phyloP scores from a whole-genome alignment of 2,329 filamentous ascomycete species.

The Cladosporium sp. region DNA sequence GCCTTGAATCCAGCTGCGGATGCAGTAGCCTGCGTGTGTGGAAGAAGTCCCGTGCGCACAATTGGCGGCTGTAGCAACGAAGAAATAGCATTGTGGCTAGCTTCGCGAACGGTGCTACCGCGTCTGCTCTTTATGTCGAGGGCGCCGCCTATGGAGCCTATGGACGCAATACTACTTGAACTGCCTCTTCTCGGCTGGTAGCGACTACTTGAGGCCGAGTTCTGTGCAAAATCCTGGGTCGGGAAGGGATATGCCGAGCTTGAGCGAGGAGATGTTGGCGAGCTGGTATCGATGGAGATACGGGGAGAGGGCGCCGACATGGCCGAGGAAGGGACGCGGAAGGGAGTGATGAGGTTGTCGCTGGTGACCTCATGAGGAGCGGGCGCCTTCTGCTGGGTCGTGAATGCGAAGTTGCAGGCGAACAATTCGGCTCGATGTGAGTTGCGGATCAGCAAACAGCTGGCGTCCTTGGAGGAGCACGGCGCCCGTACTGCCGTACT shows the following conservation, averaged over 20 bases:
- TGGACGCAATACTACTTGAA: slow-evolving; percentile 65
- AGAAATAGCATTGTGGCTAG: slow-evolving; percentile 89
- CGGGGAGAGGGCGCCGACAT: slow-evolving; percentile 51
- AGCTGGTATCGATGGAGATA: slow-evolving; percentile 42
- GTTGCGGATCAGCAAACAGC: not conserved
- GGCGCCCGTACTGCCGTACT: no score
- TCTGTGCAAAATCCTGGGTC: slow-evolving; percentile 47
- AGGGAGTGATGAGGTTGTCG: slow-evolving; percentile 2
- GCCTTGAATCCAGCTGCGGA: slow-evolving; percentile 61
- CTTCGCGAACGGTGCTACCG: slow-evolving; percentile 59
- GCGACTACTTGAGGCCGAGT: slow-evolving; percentile 42
- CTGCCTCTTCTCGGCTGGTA: slow-evolving; percentile 65
- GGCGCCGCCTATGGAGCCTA: slow-evolving; percentile 78
- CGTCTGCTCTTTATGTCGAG: slow-evolving; percentile 62
- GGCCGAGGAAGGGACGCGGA: slow-evolving; percentile 13
- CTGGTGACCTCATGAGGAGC: slow-evolving; percentile 19
- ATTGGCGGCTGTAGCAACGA: slow-evolving; percentile 89
- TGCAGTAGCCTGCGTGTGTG: slow-evolving; percentile 64
- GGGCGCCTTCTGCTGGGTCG: not conserved
- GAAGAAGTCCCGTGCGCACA: slow-evolving; percentile 76
- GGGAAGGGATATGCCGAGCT: slow-evolving; percentile 50
- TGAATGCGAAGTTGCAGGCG: not conserved
- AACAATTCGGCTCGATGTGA: no score
- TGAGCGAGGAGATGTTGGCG: slow-evolving; percentile 33
- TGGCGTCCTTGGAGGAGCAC: not conserved